Conservation (phyloP, 1,284 basidiomycete genomes). For the Malassezia obtusa region DNA sequence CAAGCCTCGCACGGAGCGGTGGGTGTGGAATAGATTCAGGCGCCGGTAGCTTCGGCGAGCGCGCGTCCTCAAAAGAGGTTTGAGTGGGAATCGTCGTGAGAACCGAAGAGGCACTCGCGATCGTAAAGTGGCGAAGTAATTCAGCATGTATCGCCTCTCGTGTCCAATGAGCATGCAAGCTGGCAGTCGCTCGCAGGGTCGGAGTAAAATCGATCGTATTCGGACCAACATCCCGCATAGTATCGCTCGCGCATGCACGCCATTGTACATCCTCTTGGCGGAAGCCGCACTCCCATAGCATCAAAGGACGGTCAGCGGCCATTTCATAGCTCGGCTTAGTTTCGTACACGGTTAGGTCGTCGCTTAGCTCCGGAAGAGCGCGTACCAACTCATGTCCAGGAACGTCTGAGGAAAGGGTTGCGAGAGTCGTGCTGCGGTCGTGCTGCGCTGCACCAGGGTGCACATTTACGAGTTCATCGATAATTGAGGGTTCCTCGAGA, state of each 20-base stretch:
- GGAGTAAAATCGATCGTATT: slow-evolving; percentile 8
- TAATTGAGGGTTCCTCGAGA: slow-evolving; percentile 64
- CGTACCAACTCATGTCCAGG: slow-evolving; percentile 2
- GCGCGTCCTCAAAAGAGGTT: slow-evolving; percentile 9
- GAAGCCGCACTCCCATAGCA: slow-evolving; percentile 86
- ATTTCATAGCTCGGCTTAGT: slow-evolving; percentile 81
- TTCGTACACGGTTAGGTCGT: slow-evolving; percentile 19
- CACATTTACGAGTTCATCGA: slow-evolving; percentile 68
- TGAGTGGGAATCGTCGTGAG: background rate
- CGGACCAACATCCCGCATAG: slow-evolving; percentile 47
- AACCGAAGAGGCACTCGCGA: slow-evolving; percentile 14
- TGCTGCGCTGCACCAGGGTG: slow-evolving; percentile 30
- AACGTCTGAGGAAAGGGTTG: background rate
- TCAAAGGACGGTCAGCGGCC: slow-evolving; percentile 78
- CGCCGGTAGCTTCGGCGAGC: background rate
- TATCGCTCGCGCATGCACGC: slow-evolving; percentile 55
- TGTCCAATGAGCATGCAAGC: slow-evolving; percentile 31
- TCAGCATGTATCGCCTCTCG: slow-evolving; percentile 28
- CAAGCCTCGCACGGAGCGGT: background rate
- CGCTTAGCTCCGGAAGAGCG: background rate
- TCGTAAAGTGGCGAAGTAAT: slow-evolving; percentile 32
- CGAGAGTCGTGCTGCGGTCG: slow-evolving; percentile 19
- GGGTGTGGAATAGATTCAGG: background rate
- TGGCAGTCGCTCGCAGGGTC: slow-evolving; percentile 8
- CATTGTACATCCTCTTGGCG: slow-evolving; percentile 61